Percentiles rank a stretch among this genome's conserved stretches.
These are phyloP conservation scores for Wickerhamomyces xylosicus DNA, from an alignment of 805 yeast genomes.

Conservation along the genomic window DNA sequence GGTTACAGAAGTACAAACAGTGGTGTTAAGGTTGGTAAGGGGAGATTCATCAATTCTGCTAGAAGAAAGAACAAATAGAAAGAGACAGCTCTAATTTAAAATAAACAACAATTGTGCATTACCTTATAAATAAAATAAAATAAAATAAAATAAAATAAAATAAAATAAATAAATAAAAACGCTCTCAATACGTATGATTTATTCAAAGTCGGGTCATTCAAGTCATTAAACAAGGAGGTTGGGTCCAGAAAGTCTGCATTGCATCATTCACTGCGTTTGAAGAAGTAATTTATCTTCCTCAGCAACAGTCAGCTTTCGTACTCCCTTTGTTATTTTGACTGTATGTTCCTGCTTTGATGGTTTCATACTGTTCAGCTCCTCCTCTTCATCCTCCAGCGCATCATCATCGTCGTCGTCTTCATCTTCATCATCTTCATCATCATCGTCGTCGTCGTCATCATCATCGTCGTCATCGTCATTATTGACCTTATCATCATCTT, in stretches of 20 bases:
- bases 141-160: too few species aligned
- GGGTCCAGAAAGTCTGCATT: too few species aligned
- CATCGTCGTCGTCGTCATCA: constrained; percentile 8
- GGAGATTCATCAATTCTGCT: constrained; percentile 70
- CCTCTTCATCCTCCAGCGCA: constrained; percentile 11
- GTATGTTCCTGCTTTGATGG: constrained; percentile 2
- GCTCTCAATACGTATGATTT: too few species aligned
- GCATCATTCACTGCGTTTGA: too few species aligned
- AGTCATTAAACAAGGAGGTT: too few species aligned
- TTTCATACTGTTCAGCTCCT: constrained; percentile 8
- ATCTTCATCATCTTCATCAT: constrained; percentile 10
- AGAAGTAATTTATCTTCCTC: constrained; percentile 11
- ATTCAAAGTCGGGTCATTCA: too few species aligned
- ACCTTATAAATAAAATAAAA: too few species aligned
- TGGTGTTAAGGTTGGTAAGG: constrained; percentile 76
- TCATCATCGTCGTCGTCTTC: constrained; percentile 9
- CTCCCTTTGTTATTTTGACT: constrained; percentile 11
- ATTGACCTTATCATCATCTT: constrained; percentile 30
- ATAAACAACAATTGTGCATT: not conserved
- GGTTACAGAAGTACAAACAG: constrained; percentile 42
- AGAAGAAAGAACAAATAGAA: constrained; percentile 22
- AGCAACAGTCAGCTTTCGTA: constrained; percentile 19
- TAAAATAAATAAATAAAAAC: too few species aligned
- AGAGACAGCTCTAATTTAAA: not conserved
- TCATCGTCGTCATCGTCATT: constrained; percentile 6